Evolutionary conservation across 1,284 basidiomycete genomes (phyloP).

Genomic region (Rhodotorula sp.): DNA sequence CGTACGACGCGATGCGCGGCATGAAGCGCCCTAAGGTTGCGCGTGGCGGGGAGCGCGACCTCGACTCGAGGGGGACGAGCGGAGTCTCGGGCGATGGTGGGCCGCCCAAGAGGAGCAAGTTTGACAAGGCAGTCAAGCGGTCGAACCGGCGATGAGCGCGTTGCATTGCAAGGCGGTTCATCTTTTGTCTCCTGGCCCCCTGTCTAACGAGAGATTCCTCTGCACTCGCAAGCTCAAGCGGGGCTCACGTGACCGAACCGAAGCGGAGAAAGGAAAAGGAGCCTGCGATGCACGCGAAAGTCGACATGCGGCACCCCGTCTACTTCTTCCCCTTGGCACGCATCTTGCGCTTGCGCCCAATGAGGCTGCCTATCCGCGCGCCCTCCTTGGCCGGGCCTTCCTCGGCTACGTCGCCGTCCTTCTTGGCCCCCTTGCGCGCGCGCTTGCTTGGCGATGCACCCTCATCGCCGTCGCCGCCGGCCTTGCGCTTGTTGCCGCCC

Average conservation of each 20-base stretch:
- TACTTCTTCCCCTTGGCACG: constrained; percentile 4
- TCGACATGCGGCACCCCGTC: background rate
- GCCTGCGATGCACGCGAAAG: no score
- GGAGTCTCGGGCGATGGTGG: constrained; percentile 27
- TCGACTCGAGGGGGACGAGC: constrained; percentile 17
- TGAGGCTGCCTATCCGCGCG: constrained; percentile 26
- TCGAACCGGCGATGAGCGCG: constrained; percentile 5
- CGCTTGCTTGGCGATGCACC: constrained; percentile 8
- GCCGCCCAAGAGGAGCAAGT: constrained; percentile 31
- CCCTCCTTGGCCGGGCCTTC: constrained; percentile 11
- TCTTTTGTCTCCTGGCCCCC: no score
- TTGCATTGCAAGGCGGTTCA: no score
- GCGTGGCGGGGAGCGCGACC: constrained; percentile 7
- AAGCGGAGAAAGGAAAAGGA: no score
- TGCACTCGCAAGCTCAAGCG: no score
- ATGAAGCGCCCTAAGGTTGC: constrained; percentile 29
- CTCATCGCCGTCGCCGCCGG: constrained; percentile 2
- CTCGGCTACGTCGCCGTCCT: background rate
- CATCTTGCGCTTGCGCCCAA: constrained; percentile 29
- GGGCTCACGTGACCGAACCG: no score
- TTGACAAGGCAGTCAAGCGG: constrained; percentile 43
- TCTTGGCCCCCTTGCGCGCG: constrained; percentile 12
- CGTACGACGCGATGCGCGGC: constrained; percentile 40
- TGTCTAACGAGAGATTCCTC: no score
- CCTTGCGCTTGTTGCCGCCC: constrained; percentile 31